Evolutionary conservation across 2,329 filamentous ascomycete species (phyloP).

Genomic region (Alternaria infectoria): DNA sequence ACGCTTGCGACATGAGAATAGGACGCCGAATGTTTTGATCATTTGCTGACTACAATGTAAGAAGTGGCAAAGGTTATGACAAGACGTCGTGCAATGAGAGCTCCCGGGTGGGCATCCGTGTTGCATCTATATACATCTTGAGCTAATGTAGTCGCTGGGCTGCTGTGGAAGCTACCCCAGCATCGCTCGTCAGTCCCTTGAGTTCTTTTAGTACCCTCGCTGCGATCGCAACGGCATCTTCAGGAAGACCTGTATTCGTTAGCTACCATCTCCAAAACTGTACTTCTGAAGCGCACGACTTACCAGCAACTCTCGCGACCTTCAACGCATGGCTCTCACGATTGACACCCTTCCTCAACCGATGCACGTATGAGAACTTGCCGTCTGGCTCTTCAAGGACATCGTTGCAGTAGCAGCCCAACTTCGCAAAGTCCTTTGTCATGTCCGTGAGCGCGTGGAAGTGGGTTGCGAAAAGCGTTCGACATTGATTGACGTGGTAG

Average conservation of each 20-base stretch:
- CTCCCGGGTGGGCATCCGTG: background rate
- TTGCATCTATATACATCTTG: no score
- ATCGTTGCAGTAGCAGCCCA: constrained; percentile 88
- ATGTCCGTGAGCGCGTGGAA: constrained; percentile 87
- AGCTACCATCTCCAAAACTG: constrained; percentile 1
- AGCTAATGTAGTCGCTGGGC: background rate
- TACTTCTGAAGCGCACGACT: background rate
- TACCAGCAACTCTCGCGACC: constrained; percentile 82
- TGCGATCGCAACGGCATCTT: constrained; percentile 73
- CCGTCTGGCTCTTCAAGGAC: constrained; percentile 71
- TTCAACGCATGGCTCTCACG: constrained; percentile 89
- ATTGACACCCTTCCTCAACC: constrained; percentile 81
- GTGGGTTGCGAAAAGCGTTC: constrained; percentile 91
- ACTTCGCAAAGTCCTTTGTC: constrained; percentile 62
- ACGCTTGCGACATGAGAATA: background rate
- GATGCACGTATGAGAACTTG: constrained; percentile 84
- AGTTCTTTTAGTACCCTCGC: constrained; percentile 58
- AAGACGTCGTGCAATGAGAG: background rate
- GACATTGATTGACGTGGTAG: constrained; percentile 75
- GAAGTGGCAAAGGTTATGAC: background rate
- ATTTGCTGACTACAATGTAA: background rate
- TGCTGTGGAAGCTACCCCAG: background rate
- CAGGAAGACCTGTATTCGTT: constrained; percentile 64
- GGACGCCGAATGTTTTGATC: background rate
- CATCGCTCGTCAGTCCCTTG: constrained; percentile 7